These are phyloP conservation scores for Porodaedalea pini DNA, from an alignment of 1,284 basidiomycete genomes.

Conservation along the genomic window DNA sequence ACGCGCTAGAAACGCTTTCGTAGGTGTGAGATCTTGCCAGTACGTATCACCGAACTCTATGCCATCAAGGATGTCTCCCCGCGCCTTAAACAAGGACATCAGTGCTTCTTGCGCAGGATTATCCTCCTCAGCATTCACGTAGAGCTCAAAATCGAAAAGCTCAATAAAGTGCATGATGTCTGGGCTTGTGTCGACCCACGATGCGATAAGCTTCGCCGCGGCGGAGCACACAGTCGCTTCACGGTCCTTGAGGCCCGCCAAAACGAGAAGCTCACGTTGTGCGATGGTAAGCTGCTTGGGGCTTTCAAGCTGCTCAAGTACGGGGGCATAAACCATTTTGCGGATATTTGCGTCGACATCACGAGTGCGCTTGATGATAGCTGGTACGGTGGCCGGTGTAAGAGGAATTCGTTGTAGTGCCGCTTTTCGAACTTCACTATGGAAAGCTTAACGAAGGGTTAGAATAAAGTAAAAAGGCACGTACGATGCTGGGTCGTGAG, in stretches of 20 bases:
- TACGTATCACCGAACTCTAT: constrained; percentile 75
- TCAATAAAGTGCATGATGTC: constrained; percentile 52
- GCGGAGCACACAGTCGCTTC: constrained; percentile 81
- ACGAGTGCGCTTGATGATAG: constrained; percentile 77
- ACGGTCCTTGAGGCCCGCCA: constrained; percentile 84
- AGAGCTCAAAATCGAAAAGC: constrained; percentile 55
- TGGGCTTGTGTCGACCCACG: constrained; percentile 65
- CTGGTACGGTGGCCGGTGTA: constrained; percentile 55
- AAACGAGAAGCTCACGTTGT: constrained; percentile 76
- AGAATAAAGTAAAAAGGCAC: constrained; percentile 31
- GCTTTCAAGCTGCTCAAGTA: constrained; percentile 57
- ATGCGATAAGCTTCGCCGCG: constrained; percentile 71
- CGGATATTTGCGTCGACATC: constrained; percentile 85
- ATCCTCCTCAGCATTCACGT: neutral
- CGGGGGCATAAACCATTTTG: constrained; percentile 74
- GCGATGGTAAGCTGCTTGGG: constrained; percentile 69
- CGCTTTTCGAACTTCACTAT: constrained; percentile 87
- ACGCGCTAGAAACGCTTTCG: constrained; percentile 80
- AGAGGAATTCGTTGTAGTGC: constrained; percentile 79
- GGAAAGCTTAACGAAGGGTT: constrained; percentile 4
- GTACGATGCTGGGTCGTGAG: constrained; percentile 76
- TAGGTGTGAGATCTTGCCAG: constrained; percentile 77
- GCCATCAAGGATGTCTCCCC: constrained; percentile 56
- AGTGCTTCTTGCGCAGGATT: constrained; percentile 67
- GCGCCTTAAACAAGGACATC: constrained; percentile 57